Conservation (phyloP, 176 grass and related monocot genomes). For the Microstegium vimineum region DNA sequence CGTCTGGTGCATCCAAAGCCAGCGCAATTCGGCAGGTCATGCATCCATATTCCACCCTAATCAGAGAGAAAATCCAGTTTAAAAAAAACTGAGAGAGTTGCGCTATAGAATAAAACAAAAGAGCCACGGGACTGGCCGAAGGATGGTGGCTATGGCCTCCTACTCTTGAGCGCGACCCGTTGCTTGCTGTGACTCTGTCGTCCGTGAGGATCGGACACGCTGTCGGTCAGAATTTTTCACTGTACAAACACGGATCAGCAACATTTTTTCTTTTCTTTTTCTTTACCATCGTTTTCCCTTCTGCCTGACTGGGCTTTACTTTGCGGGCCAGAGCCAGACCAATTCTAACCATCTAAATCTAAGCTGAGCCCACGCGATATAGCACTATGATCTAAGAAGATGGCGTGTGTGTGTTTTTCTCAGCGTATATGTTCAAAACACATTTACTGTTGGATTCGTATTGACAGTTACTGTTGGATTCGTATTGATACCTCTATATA, state of each 20-base stretch:
- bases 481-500: too few relatives aligned
- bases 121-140: background rate
- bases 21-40: background rate
- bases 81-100: background rate
- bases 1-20: background rate
- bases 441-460: too few relatives aligned
- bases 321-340: background rate
- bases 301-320: too few relatives aligned
- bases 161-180: background rate
- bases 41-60: background rate
- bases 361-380: background rate
- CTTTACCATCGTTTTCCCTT: background rate
- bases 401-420: background rate
- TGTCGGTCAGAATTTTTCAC: background rate
- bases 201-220: background rate
- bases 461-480: too few relatives aligned
- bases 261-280: too few relatives aligned
- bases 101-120: background rate
- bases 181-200: background rate
- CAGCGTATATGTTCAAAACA: too few relatives aligned
- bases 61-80: background rate
- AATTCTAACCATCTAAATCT: background rate
- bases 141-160: background rate
- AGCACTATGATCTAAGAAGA: background rate
- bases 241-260: background rate